Percentiles rank a stretch among this genome's conserved stretches.
Evolutionary conservation across 2,329 filamentous ascomycete species (phyloP).

Genomic region (Alternaria hordeiaustralica): DNA sequence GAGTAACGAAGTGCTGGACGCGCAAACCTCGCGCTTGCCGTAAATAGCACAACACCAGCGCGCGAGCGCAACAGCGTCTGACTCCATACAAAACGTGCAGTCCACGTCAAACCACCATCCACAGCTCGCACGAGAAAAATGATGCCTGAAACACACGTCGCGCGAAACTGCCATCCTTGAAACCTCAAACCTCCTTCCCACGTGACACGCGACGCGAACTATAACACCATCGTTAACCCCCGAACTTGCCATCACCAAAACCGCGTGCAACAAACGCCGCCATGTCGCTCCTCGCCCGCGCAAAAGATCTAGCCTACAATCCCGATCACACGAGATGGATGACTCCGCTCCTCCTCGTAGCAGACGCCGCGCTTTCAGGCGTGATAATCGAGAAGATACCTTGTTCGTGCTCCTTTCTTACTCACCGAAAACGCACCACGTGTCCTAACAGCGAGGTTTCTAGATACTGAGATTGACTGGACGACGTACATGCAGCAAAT

Average conservation of each 20-base stretch:
- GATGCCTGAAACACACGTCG: constrained; percentile 35
- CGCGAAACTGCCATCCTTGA: constrained; percentile 32
- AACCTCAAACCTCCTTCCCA: constrained; percentile 26
- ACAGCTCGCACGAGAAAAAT: constrained; percentile 1
- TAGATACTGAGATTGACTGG: constrained; percentile 99
- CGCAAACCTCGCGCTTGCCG: not conserved
- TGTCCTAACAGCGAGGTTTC: constrained; percentile 24
- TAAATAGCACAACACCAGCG: not conserved
- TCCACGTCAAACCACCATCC: constrained; percentile 13
- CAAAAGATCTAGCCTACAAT: constrained; percentile 56
- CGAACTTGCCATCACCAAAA: not conserved
- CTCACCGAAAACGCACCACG: constrained; percentile 4
- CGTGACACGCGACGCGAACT: constrained; percentile 29
- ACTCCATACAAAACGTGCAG: not conserved
- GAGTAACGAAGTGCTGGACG: not conserved
- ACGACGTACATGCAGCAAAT: constrained; percentile 96
- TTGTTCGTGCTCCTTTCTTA: constrained; percentile 64
- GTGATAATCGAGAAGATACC: constrained; percentile 81
- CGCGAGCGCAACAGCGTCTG: not conserved
- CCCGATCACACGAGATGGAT: constrained; percentile 68
- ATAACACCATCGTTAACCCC: constrained; percentile 28
- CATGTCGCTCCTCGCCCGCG: constrained; percentile 49
- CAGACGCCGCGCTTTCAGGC: constrained; percentile 74
- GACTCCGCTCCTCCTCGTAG: constrained; percentile 68
- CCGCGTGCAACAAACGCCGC: not conserved